Percentiles rank a stretch among this genome's conserved stretches.
These are phyloP conservation scores for Globisporangium splendens DNA, from an alignment of 352 stramenopile genomes.

Conservation along the genomic window DNA sequence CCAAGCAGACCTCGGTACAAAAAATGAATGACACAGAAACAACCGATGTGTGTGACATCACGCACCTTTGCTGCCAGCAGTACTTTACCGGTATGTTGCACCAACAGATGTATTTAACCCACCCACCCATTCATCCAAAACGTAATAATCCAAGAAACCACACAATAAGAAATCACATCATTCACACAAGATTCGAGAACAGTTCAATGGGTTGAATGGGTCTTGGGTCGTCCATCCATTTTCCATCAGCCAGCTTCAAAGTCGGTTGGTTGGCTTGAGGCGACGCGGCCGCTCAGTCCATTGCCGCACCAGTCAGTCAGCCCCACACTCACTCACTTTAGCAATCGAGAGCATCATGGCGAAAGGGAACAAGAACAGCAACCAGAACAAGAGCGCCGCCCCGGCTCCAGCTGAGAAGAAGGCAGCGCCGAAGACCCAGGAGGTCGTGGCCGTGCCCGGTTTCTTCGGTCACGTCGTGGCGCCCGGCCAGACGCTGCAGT, in stretches of 20 bases:
- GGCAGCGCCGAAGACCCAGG: slow-evolving; percentile 5
- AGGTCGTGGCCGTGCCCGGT: slow-evolving; percentile 57
- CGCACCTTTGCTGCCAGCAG: too few relatives aligned
- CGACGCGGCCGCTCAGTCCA: not conserved
- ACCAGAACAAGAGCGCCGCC: slow-evolving; percentile 4
- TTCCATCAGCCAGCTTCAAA: too few relatives aligned
- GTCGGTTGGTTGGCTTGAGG: not conserved
- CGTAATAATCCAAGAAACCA: too few relatives aligned
- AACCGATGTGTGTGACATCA: too few relatives aligned
- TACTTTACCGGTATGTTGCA: too few relatives aligned
- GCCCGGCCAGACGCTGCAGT: slow-evolving; percentile 62
- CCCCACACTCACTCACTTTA: not conserved
- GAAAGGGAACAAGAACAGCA: slow-evolving; percentile 9
- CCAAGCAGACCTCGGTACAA: too few relatives aligned
- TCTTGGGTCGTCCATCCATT: too few relatives aligned
- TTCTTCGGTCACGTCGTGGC: slow-evolving; percentile 78
- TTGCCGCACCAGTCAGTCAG: not conserved
- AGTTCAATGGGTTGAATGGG: too few relatives aligned
- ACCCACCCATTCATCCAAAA: too few relatives aligned
- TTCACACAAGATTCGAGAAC: not conserved
- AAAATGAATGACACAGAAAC: too few relatives aligned
- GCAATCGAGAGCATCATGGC: not conserved
- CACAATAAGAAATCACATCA: not conserved
- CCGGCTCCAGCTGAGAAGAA: slow-evolving; percentile 3
- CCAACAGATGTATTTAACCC: too few relatives aligned